Conservation (phyloP, 805 yeast species). For the Debaryomyces tyrocola region DNA sequence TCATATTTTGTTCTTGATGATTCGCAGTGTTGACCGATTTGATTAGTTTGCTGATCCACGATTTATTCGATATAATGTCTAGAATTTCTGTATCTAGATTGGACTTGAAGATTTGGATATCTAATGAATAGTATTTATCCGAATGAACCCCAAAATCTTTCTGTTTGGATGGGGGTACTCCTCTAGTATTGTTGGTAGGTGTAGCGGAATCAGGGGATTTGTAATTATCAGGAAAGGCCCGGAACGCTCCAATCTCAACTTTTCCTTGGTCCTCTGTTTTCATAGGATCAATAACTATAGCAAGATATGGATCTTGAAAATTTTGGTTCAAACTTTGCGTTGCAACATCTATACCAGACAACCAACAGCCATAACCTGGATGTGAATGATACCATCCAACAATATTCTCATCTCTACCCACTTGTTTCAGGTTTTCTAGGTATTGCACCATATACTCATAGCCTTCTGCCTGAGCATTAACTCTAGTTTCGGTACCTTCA, state of each 20-base stretch:
- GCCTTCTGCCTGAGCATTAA: conserved; percentile 90
- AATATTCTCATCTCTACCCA: conserved; percentile 57
- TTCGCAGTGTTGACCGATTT: conserved; percentile 4
- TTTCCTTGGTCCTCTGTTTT: conserved; percentile 60
- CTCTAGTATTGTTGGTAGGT: neutral
- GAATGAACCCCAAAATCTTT: conserved; percentile 74
- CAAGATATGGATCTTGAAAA: conserved; percentile 89
- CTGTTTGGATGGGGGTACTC: conserved; percentile 46
- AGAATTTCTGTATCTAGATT: conserved; percentile 43
- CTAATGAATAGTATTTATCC: conserved; percentile 64
- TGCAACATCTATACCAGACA: conserved; percentile 88
- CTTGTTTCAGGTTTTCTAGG: conserved; percentile 53
- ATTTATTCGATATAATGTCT: conserved; percentile 19
- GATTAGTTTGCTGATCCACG: conserved; percentile 20
- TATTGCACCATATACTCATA: conserved; percentile 94
- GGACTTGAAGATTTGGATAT: conserved; percentile 59
- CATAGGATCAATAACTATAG: conserved; percentile 84
- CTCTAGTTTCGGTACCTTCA: conserved; percentile 94
- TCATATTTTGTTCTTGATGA: conserved; percentile 6
- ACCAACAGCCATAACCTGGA: conserved; percentile 97
- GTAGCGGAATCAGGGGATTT: conserved; percentile 2
- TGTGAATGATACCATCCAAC: conserved; percentile 98
- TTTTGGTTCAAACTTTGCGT: conserved; percentile 84
- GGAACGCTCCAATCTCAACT: conserved; percentile 85
- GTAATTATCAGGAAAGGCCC: conserved; percentile 57